phyloP scores from a whole-genome alignment of 768 basidiomycete species.

The Solioccasus polychromus region DNA sequence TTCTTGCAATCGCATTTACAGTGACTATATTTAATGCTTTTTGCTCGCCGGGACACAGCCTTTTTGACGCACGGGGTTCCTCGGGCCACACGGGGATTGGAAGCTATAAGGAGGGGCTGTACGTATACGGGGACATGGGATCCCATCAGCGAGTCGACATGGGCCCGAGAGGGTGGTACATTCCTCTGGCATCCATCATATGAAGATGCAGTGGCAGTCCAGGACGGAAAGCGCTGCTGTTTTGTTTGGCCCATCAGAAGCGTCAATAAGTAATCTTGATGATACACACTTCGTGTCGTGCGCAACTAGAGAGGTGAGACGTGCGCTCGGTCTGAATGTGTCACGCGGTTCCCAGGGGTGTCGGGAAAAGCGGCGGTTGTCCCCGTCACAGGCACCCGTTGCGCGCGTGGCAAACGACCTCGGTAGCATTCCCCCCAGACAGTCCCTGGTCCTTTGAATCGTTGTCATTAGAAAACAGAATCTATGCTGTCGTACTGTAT shows the following conservation, averaged over 20 bases:
- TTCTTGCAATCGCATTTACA: slow-evolving; percentile 8
- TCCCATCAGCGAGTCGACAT: no score
- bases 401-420: not conserved
- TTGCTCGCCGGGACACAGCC: not conserved
- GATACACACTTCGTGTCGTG: no score
- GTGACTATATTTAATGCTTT: slow-evolving; percentile 1
- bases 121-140: not conserved
- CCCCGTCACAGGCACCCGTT: slow-evolving; percentile 15
- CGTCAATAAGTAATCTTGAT: no score
- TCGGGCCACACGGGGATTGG: not conserved
- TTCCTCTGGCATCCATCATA: no score
- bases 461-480: slow-evolving; percentile 27
- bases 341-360: slow-evolving; percentile 5
- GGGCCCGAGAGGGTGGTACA: no score
- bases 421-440: slow-evolving; percentile 14
- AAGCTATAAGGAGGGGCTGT: slow-evolving; percentile 2
- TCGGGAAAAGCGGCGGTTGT: not conserved
- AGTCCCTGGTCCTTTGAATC: slow-evolving; percentile 14
- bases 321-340: not conserved
- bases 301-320: slow-evolving; percentile 21
- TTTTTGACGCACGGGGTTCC: slow-evolving; percentile 3
- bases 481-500: slow-evolving; percentile 30
- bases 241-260: slow-evolving; percentile 2
- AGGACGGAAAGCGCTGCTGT: not conserved
- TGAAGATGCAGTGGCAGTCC: no score